These are phyloP conservation scores for Penicillium nucicola DNA, from an alignment of 495 filamentous ascomycete genomes.

Conservation along the genomic window DNA sequence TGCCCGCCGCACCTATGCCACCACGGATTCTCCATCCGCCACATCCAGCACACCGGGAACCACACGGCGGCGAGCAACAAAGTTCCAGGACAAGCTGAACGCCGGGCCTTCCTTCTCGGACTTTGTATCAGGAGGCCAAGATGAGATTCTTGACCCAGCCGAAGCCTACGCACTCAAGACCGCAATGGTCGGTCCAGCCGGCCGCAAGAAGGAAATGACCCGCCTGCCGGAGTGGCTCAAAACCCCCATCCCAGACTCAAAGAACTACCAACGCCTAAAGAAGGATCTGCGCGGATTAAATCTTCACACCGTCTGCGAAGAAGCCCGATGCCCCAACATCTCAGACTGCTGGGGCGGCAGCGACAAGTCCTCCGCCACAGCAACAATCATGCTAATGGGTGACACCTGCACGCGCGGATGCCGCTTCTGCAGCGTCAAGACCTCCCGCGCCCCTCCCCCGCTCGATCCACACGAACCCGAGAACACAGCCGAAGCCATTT, in stretches of 20 bases:
- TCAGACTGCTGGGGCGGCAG: slow-evolving; percentile 95
- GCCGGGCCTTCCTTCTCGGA: slow-evolving; percentile 81
- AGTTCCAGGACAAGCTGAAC: slow-evolving; percentile 79
- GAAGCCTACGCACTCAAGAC: slow-evolving; percentile 63
- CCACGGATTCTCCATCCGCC: slow-evolving; percentile 39
- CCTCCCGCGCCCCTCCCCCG: slow-evolving; percentile 68
- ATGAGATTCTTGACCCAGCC: slow-evolving; percentile 56
- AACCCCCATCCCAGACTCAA: slow-evolving; percentile 80
- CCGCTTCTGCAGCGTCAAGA: slow-evolving; percentile 97
- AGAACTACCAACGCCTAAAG: slow-evolving; percentile 92
- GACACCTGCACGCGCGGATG: slow-evolving; percentile 97
- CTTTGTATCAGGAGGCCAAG: slow-evolving; percentile 59
- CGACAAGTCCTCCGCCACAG: slow-evolving; percentile 85
- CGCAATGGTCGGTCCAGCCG: slow-evolving; percentile 78
- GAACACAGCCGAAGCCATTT: slow-evolving; percentile 90
- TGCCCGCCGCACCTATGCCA: slow-evolving; percentile 37
- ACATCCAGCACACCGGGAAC: slow-evolving; percentile 23
- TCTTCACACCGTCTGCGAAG: slow-evolving; percentile 95
- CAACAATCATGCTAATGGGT: slow-evolving; percentile 99
- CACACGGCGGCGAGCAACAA: slow-evolving; percentile 49
- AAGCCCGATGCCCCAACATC: slow-evolving; percentile 96
- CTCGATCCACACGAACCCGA: slow-evolving; percentile 96
- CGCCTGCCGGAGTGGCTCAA: slow-evolving; percentile 93
- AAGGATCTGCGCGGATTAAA: slow-evolving; percentile 84
- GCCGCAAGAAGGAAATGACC: slow-evolving; percentile 80